Conservation (phyloP, 2,329 filamentous ascomycete genomes). For the Colletotrichum tamarilloi region DNA sequence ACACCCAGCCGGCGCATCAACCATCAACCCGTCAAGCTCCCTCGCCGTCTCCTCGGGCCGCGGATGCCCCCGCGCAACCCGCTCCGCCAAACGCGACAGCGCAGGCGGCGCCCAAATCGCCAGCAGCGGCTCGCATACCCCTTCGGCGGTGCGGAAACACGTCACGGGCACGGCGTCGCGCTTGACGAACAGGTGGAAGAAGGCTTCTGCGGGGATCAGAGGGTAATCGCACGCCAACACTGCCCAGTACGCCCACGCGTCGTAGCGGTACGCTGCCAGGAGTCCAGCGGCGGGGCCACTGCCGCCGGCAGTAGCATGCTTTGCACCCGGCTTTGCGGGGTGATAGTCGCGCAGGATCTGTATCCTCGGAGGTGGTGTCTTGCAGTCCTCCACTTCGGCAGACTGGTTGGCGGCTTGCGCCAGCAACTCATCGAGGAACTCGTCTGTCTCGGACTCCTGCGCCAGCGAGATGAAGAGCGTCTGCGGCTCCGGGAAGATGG, state of each 20-base stretch:
- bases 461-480: conserved; percentile 42
- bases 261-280: conserved; percentile 42
- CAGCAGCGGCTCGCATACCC: conserved; percentile 48
- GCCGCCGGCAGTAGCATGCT: not conserved
- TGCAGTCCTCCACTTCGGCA: not conserved
- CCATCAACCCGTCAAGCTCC: conserved; percentile 15
- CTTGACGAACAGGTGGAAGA: conserved; percentile 42
- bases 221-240: conserved; percentile 49
- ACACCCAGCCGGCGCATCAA: conserved; percentile 7
- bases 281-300: conserved; percentile 40
- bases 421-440: conserved; percentile 24
- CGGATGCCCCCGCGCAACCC: conserved; percentile 30
- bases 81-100: conserved; percentile 38
- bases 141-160: conserved; percentile 46
- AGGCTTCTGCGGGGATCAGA: conserved; percentile 40
- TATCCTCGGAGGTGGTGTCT: not conserved
- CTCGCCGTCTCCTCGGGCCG: conserved; percentile 16
- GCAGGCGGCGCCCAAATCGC: conserved; percentile 48
- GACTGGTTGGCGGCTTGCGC: conserved; percentile 18
- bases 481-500: conserved; percentile 39
- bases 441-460: conserved; percentile 27
- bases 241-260: conserved; percentile 44
- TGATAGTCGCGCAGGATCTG: conserved; percentile 15
- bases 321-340: not conserved
- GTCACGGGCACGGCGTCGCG: conserved; percentile 43